Evolutionary conservation across 768 basidiomycete species (phyloP).

Genomic region (Crucibulum laeve): DNA sequence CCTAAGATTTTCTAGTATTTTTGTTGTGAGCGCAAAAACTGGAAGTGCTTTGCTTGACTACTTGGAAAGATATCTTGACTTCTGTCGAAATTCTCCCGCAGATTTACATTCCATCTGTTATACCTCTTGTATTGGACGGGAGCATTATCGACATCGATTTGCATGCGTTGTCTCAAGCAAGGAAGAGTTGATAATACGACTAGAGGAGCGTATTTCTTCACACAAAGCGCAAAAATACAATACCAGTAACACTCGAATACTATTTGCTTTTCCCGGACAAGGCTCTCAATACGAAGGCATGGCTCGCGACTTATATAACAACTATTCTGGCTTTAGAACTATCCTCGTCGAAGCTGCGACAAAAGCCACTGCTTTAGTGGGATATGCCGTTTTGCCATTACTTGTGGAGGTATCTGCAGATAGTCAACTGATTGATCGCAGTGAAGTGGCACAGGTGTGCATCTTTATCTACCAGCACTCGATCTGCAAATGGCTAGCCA

Average conservation of each 20-base stretch:
- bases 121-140: constrained; percentile 30
- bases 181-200: constrained; percentile 24
- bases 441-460: constrained; percentile 28
- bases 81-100: constrained; percentile 18
- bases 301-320: constrained; percentile 24
- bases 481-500: constrained; percentile 23
- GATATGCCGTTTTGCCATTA: constrained; percentile 22
- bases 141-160: constrained; percentile 28
- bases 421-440: constrained; percentile 20
- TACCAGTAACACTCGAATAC: constrained; percentile 9
- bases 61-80: constrained; percentile 25
- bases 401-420: constrained; percentile 20
- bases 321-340: constrained; percentile 21
- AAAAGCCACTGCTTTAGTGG: constrained; percentile 19
- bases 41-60: constrained; percentile 22
- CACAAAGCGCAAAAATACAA: constrained; percentile 7
- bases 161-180: constrained; percentile 25
- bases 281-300: constrained; percentile 32
- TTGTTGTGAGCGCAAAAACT: constrained; percentile 30
- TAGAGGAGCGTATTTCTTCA: constrained; percentile 16
- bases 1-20: constrained; percentile 16
- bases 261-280: constrained; percentile 32
- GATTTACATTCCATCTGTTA: constrained; percentile 28
- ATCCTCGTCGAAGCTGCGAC: constrained; percentile 21
- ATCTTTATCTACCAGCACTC: constrained; percentile 33